phyloP scores from a whole-genome alignment of 495 filamentous ascomycete genomes.

The Hypoxylon cercidicola region DNA sequence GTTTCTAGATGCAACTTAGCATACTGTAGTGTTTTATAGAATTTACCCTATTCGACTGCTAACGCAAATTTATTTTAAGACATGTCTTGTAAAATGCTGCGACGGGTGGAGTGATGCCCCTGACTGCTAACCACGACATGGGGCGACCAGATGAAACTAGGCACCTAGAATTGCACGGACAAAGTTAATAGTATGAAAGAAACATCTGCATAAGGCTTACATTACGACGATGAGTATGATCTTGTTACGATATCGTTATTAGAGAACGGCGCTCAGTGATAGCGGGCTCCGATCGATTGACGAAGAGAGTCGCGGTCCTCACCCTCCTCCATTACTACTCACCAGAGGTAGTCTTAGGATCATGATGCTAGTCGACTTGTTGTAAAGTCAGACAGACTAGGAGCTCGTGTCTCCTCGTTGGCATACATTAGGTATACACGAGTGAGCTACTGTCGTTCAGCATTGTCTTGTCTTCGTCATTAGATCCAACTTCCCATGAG shows the following conservation, averaged over 20 bases:
- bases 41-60: too few relatives aligned
- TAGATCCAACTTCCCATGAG: background rate
- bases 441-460: background rate
- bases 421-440: background rate
- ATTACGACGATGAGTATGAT: conserved; percentile 5
- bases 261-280: background rate
- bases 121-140: too few relatives aligned
- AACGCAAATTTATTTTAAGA: too few relatives aligned
- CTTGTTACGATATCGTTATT: background rate
- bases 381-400: conserved; percentile 2
- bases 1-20: too few relatives aligned
- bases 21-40: too few relatives aligned
- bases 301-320: background rate
- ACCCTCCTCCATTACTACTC: background rate
- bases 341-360: background rate
- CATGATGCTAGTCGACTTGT: background rate
- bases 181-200: too few relatives aligned
- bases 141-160: too few relatives aligned
- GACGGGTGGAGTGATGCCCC: too few relatives aligned
- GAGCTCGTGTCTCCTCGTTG: background rate
- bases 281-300: background rate
- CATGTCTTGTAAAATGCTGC: too few relatives aligned
- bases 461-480: background rate
- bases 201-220: too few relatives aligned
- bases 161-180: too few relatives aligned